Evolutionary conservation across 2,329 filamentous ascomycete species (phyloP), one percentile per base, ranked within the genome.

Genomic region (Metarhizium rileyi): DNA sequence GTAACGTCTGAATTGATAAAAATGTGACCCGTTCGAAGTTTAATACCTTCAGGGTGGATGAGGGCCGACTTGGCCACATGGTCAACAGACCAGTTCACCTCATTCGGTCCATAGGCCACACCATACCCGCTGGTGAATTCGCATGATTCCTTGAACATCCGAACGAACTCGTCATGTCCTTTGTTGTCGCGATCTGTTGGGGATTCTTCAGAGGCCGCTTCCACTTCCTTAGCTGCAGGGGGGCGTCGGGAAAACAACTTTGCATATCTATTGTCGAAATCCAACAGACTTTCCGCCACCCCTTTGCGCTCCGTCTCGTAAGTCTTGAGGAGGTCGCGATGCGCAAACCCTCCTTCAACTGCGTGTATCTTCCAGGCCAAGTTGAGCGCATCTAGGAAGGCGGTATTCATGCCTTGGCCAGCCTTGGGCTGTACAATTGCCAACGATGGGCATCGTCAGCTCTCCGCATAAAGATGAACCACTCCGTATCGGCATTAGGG

Each of bases 331-430:
- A 93, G 75, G 3, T 80, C 78, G 53, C 87, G 84, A 27, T 82
- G 70, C 1, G 89, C 87, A 57, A 95, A 87, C 12, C 89, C 89
- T 25, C 77, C 76, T 63, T 95, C 90, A 9, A 96, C 91, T 33
- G 87, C 83, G 63, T 95, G 90, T 47, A 96, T 87, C 72, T 97
- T 97, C 90, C 90, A 97, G 7, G 90, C 90, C 38, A 97, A 74
- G 66, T 96, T 97, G 52, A 89, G 80, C 1, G 89, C 89, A 57
- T 91, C 86, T 47, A 86, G 72, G 68, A 89, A 88, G 3, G 84
- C 84, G 0, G 85, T 86, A 60, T 89, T 89, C 86, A 89, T 89
- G 27, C 85, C 85, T 65, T 88, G 85, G 1, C 85, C 85, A 28
- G 84, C 85, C 70, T 87, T 88, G 35, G 84, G 84, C 78, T 81